Evolutionary conservation across 2,329 filamentous ascomycete species (phyloP), one percentile per base, ranked within the genome.

Genomic region (Sclerotinia trifoliorum): DNA sequence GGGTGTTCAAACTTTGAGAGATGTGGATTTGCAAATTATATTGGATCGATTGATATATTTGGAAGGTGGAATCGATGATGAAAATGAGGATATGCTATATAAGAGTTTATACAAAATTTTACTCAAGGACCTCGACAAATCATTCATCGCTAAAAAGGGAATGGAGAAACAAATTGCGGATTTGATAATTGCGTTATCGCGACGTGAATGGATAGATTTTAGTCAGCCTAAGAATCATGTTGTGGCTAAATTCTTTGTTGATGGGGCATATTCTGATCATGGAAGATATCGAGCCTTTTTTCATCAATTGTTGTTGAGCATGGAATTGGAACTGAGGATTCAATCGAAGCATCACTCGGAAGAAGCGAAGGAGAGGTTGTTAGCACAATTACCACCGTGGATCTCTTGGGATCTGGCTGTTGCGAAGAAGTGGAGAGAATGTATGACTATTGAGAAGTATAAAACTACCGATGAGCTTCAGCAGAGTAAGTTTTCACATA

Each of bases 151-250:
- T 4, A 88, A 90, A 75, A 85, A 83, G 71, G 83, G 85, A 2
- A 83, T 92, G 71, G 89, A 91, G 70, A 85, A 84, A 76, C 90
- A 93, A 77, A 92, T 93, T 69, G 86, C 84, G 42, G 90, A 93
- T 75, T 82, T 93, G 29, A 87, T 92, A 67, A 83, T 87, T 72
- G 88, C 90, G 0, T 80, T 93, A 15, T 89, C 88, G 1, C 83
- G 88, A n/a, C 82, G 85, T 0, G 84, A 87, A 68, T 93, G 90
- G 90, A 88, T 90, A 71, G 90, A 93, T 77, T 91, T 92, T 73
- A 90, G 88, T 39, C 81, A 83, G 48, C 85, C 85, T 5, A 86
- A 85, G 74, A 91, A 92, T 74, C 90, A 93, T 74, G 88, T 92
- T 29, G 86, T 89, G 32, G 90, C 90, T 3, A 87, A 88, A 66